Evolutionary conservation across 2,329 filamentous ascomycete species (phyloP).

Genomic region (Scedosporium minutisporum): DNA sequence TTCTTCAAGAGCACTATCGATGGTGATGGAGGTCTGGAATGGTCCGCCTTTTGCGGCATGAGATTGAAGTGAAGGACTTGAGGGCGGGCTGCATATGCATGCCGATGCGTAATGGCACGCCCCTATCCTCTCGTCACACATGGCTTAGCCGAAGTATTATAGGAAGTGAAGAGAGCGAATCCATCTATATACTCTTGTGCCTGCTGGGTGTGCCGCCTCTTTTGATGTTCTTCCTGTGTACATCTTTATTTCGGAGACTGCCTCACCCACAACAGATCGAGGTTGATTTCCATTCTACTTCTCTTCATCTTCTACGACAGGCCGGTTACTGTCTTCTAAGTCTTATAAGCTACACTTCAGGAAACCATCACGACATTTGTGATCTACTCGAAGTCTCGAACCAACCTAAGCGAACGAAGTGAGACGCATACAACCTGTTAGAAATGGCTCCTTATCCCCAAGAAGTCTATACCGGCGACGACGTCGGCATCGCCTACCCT

Average conservation of each 20-base stretch:
- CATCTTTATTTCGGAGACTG: neutral
- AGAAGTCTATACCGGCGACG: slow-evolving; percentile 4
- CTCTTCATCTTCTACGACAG: neutral
- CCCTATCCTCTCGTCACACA: slow-evolving; percentile 1
- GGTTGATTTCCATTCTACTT: neutral
- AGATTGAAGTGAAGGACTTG: neutral
- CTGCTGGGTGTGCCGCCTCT: neutral
- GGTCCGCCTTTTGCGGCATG: neutral
- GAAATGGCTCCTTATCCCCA: neutral
- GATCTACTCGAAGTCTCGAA: neutral
- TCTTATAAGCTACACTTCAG: neutral
- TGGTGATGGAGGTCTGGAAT: neutral
- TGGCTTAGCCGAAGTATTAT: neutral
- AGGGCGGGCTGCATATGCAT: slow-evolving; percentile 1
- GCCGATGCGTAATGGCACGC: neutral
- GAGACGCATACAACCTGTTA: neutral
- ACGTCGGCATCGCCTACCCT: slow-evolving; percentile 4
- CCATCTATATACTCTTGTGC: slow-evolving; percentile 3
- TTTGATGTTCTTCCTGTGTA: neutral
- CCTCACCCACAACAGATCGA: neutral
- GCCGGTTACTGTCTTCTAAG: neutral
- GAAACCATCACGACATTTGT: neutral
- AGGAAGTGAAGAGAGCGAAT: neutral
- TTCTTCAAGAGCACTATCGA: neutral
- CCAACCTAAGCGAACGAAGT: neutral